Percentiles rank a stretch among this genome's conserved stretches.
phyloP scores from a whole-genome alignment of 257 asterid species.

The Leonotis leonurus region DNA sequence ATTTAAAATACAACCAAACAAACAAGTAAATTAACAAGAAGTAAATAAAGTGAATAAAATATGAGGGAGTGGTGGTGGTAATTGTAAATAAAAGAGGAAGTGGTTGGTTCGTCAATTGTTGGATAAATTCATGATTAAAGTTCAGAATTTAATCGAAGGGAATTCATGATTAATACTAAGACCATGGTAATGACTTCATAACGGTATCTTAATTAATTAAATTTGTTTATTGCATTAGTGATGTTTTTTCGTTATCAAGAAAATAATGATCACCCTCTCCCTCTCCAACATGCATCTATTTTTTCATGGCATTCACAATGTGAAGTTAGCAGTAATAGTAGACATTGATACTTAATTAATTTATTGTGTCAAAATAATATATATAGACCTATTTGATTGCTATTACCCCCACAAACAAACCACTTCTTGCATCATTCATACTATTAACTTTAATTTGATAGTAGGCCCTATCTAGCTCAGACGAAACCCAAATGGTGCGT shows the following conservation, averaged over 20 bases:
- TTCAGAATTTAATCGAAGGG: constrained; percentile 18
- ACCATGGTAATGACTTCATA: constrained; percentile 36
- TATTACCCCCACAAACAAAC: no score
- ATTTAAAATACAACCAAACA: constrained; percentile 10
- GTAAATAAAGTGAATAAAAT: constrained; percentile 9
- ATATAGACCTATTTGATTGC: no score
- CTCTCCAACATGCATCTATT: constrained; percentile 9
- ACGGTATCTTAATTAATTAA: constrained; percentile 27
- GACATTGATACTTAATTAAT: no score
- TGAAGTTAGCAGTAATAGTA: no score
- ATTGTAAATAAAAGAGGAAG: constrained; percentile 29
- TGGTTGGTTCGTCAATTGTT: constrained; percentile 63
- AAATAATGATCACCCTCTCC: constrained; percentile 14
- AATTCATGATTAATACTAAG: constrained; percentile 36
- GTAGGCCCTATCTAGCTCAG: no score
- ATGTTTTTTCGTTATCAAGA: constrained; percentile 18
- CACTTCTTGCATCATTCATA: no score
- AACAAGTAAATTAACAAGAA: no score
- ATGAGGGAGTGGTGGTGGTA: constrained; percentile 14
- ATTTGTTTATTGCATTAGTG: constrained; percentile 18
- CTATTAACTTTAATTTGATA: no score
- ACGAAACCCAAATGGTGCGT: no score
- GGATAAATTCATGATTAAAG: constrained; percentile 40
- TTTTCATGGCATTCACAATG: background rate
- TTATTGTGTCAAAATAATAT: no score